Evolutionary conservation across 192 early-diverging fungal species (phyloP).

Genomic region (Coemansia sp.): DNA sequence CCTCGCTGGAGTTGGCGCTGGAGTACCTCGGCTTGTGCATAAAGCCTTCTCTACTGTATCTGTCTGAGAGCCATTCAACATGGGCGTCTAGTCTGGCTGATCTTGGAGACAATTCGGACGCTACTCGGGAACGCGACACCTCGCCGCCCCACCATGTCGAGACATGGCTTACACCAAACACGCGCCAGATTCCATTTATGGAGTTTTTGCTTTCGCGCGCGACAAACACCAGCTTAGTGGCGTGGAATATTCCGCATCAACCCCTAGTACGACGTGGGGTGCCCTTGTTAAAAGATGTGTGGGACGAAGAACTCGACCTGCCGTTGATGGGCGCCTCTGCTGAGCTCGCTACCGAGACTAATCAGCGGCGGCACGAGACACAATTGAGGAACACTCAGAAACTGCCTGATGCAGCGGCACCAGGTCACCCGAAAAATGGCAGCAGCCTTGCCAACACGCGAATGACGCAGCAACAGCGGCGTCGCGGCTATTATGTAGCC

Average conservation of each 20-base stretch:
- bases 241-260: constrained; percentile 10
- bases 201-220: constrained; percentile 38
- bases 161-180: constrained; percentile 44
- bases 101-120: neutral
- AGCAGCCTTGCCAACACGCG: neutral
- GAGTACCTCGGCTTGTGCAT: constrained; percentile 40
- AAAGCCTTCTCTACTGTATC: constrained; percentile 17
- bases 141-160: constrained; percentile 22
- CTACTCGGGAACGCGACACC: neutral
- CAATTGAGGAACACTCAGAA: neutral
- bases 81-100: constrained; percentile 16
- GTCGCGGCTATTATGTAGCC: constrained; percentile 7
- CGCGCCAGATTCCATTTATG: constrained; percentile 41
- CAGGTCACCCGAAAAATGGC: neutral
- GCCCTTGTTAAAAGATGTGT: constrained; percentile 32
- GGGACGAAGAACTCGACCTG: constrained; percentile 5
- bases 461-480: constrained; percentile 5
- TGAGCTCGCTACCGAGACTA: neutral
- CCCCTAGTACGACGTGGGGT: constrained; percentile 32
- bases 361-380: neutral
- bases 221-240: neutral
- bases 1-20: constrained; percentile 17
- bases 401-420: neutral
- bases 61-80: constrained; percentile 26
- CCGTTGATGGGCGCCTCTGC: neutral